These are phyloP conservation scores for Exophiala phaeomuriformis DNA, from an alignment of 2,329 filamentous ascomycete genomes.

Conservation along the genomic window DNA sequence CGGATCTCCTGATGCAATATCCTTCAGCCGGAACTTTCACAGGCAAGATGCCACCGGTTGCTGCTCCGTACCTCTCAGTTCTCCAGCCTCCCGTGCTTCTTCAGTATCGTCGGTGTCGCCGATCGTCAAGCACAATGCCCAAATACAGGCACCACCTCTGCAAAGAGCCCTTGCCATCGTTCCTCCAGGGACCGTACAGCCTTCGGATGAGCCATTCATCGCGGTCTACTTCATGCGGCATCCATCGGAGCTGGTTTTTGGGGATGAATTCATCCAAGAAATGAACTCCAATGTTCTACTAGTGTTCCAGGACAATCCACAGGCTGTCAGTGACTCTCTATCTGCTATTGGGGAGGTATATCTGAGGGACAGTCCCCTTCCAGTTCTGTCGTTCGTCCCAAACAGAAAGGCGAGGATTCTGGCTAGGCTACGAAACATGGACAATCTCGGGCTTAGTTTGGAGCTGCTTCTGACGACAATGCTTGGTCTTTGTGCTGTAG, in stretches of 20 bases:
- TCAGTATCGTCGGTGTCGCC: background rate
- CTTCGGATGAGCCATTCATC: slow-evolving; percentile 28
- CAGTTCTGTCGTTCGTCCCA: slow-evolving; percentile 25
- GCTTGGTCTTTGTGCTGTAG: slow-evolving; percentile 30
- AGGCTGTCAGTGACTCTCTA: slow-evolving; percentile 29
- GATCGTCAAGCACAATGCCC: background rate
- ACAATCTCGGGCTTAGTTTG: slow-evolving; percentile 23
- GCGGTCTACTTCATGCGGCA: slow-evolving; percentile 31
- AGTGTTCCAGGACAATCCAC: slow-evolving; percentile 30
- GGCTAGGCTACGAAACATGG: slow-evolving; percentile 27
- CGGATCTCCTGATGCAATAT: background rate
- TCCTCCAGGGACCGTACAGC: slow-evolving; percentile 27
- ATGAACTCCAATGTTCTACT: slow-evolving; percentile 31
- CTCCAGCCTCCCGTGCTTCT: background rate
- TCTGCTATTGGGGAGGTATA: slow-evolving; percentile 31
- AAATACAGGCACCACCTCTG: background rate
- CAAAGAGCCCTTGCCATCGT: slow-evolving; percentile 13
- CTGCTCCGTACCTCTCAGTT: background rate
- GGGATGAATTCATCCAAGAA: slow-evolving; percentile 30
- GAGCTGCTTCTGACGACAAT: slow-evolving; percentile 30
- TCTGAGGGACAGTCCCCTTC: slow-evolving; percentile 16
- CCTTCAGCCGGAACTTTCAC: background rate
- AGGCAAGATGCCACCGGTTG: background rate
- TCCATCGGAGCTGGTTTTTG: slow-evolving; percentile 30
- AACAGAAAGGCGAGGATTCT: slow-evolving; percentile 30